Evolutionary conservation across 148 eudicot species (phyloP), one percentile per base, ranked within the genome.

Genomic region (Persicaria maculosa): DNA sequence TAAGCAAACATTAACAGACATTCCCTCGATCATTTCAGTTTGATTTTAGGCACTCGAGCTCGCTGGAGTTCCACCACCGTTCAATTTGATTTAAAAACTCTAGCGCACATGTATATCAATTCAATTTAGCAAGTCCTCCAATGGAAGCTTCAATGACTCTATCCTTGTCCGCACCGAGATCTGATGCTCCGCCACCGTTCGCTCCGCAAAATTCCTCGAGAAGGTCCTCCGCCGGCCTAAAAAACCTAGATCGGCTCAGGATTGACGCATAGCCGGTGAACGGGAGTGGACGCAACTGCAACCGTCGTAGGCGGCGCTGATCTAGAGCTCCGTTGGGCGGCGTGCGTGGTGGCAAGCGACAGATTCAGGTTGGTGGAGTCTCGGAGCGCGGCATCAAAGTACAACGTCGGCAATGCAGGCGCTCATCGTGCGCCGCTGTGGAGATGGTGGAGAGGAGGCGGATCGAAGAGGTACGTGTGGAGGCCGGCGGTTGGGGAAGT

Each of bases 241-340:
- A 77, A 71, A 80, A 84, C 74, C 81, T 80, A 73, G 87, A 84
- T 75, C 87, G 81, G 44, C 62, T 78, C 47, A 84, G 31, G 12
- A 84, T 82, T 1, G 85, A 84, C 1, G 87, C 78, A 79, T 84
- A 84, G 4, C 87, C 87, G 6, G 87, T 84, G 53, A 84, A 84
- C 72, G 0, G 87, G 87, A 36, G 80, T 55, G 7, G 77, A 59
- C 68, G 70, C 74, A 47, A 16, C 25, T 67, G 55, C 31, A 25
- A 43, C 25, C 47, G 46, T 25, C 44, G 52, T 6, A 22, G 25
- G 25, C n/a, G 48, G 47, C 20, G 44, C 58, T 12, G 57, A 75
- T 72, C 53, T 70, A 47, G 52, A 36, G 9, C 73, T 45, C 73
- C 73, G n/a, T 46, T 64, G 68, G 4, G 20, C 65, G 20, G 79